These are phyloP conservation scores for Fonsecaea pugnacius DNA, from an alignment of 2,329 filamentous ascomycete species.

Conservation along the genomic window DNA sequence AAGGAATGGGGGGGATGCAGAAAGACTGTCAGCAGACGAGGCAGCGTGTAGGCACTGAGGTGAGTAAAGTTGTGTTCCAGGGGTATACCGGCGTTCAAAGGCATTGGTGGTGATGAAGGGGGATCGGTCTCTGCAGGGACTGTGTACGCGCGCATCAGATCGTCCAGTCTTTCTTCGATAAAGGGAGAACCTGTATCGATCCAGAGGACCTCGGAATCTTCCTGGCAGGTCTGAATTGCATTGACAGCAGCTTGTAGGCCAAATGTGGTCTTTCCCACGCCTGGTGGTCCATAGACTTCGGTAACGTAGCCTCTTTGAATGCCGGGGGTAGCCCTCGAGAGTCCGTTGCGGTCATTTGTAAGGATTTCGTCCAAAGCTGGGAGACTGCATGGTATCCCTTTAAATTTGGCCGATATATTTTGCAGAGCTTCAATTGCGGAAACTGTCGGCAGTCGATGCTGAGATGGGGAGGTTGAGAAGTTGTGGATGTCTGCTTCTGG, in stretches of 20 bases:
- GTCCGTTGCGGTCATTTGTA: constrained; percentile 9
- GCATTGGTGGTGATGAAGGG: constrained; percentile 11
- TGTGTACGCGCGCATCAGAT: constrained; percentile 47
- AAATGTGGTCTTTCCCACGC: constrained; percentile 81
- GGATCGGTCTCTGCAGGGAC: constrained; percentile 19
- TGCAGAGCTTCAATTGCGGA: constrained; percentile 73
- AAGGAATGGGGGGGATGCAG: constrained; percentile 67
- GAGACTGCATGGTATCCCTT: constrained; percentile 61
- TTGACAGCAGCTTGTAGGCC: constrained; percentile 72
- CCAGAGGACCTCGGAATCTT: constrained; percentile 68
- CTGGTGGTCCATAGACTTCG: constrained; percentile 86
- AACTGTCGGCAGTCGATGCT: constrained; percentile 72
- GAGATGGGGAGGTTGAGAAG: constrained; percentile 49
- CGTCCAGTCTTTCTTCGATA: constrained; percentile 52
- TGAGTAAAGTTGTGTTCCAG: constrained; percentile 64
- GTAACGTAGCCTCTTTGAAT: constrained; percentile 72
- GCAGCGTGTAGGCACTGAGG: constrained; percentile 62
- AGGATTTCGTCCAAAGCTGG: constrained; percentile 58
- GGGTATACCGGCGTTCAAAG: constrained; percentile 10
- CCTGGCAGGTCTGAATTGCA: constrained; percentile 63
- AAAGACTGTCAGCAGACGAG: constrained; percentile 73
- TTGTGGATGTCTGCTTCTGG: constrained; percentile 60
- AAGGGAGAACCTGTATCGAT: constrained; percentile 63
- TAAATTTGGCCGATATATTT: constrained; percentile 27
- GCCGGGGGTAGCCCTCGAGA: constrained; percentile 30